A percentile compares a stretch with the other conserved stretches of the same genome.
These are phyloP conservation scores for Plasmodium blacklocki DNA, from an alignment of 169 alveolate species.

Conservation along the genomic window DNA sequence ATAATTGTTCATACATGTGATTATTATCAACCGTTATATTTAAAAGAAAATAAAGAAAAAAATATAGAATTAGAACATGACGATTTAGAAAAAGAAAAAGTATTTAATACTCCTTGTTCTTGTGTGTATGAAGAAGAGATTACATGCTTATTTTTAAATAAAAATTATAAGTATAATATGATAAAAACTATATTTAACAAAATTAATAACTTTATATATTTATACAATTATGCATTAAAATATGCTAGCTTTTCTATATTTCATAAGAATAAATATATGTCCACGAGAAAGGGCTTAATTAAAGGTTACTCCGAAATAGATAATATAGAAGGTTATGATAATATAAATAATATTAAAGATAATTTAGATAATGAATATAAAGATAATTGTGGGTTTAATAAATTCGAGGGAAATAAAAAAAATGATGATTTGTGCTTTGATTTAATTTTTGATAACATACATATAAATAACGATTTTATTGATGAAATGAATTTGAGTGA, in stretches of 20 bases:
- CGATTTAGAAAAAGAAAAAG: neutral
- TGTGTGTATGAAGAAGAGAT: slow-evolving; percentile 71
- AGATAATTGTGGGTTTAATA: neutral
- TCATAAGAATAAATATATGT: slow-evolving; percentile 55
- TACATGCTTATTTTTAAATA: slow-evolving; percentile 42
- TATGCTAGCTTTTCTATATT: slow-evolving; percentile 72
- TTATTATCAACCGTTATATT: slow-evolving; percentile 54
- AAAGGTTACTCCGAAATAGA: neutral
- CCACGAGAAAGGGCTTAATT: slow-evolving; percentile 57
- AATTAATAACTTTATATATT: slow-evolving; percentile 68
- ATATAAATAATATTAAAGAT: neutral
- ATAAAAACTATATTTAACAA: slow-evolving; percentile 66
- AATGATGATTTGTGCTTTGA: neutral
- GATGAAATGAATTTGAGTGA: slow-evolving; percentile 73
- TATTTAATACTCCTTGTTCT: neutral
- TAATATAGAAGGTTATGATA: neutral
- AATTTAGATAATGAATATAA: too few relatives aligned
- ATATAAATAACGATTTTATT: slow-evolving; percentile 57
- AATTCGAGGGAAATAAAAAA: neutral
- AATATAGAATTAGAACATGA: neutral
- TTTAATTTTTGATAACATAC: slow-evolving; percentile 25
- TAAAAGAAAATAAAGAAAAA: neutral
- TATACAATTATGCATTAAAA: slow-evolving; percentile 65
- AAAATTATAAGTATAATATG: slow-evolving; percentile 31
- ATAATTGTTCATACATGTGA: slow-evolving; percentile 54